These are phyloP conservation scores for Closterium sp. DNA, from an alignment of 139 green algal species.

Conservation along the genomic window DNA sequence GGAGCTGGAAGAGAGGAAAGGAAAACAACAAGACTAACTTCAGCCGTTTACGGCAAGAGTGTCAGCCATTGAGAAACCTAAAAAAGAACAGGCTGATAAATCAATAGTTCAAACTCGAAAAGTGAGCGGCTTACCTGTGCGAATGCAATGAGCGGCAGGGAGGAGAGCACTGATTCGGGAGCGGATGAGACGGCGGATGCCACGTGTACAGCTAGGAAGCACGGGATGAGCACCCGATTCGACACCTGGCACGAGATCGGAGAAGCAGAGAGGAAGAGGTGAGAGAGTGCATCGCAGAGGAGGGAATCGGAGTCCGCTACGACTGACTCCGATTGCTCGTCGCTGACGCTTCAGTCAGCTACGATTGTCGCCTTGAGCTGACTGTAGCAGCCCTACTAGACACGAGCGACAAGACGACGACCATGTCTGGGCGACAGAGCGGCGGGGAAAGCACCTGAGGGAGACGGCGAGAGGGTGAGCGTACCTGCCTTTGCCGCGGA, in stretches of 20 bases:
- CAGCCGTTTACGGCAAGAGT: too few species aligned
- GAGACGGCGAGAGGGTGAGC: background rate
- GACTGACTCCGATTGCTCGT: too few species aligned
- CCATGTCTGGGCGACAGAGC: background rate
- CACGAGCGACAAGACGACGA: too few species aligned
- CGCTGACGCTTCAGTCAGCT: too few species aligned
- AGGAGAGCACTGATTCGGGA: background rate
- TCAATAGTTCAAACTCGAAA: background rate
- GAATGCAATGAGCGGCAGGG: background rate
- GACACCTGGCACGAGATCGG: background rate
- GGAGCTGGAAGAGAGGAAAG: background rate
- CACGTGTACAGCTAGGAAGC: background rate
- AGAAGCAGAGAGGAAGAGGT: background rate
- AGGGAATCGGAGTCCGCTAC: background rate
- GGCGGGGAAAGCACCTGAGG: background rate
- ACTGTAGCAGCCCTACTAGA: too few species aligned
- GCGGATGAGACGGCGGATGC: background rate
- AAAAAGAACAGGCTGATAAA: background rate
- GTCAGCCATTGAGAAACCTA: background rate
- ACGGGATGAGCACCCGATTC: background rate
- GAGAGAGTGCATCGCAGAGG: too few species aligned
- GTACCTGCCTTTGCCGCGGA: too few species aligned
- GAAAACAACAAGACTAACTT: background rate
- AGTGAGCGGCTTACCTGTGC: background rate
- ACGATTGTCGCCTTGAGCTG: too few species aligned